These are phyloP conservation scores for Choiromyces venosus DNA, from an alignment of 495 filamentous ascomycete genomes.

Conservation along the genomic window DNA sequence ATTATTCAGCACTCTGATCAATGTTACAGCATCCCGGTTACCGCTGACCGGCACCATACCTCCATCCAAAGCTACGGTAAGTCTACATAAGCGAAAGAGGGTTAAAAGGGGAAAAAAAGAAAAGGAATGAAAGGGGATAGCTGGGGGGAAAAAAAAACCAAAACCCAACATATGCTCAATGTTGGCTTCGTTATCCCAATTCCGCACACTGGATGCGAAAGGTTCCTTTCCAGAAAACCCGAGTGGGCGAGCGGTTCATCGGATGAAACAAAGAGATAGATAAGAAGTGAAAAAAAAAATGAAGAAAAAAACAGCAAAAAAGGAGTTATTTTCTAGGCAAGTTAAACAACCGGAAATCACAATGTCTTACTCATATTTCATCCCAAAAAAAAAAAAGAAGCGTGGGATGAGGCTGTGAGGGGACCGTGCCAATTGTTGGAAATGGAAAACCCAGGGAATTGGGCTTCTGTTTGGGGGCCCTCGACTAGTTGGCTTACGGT, in stretches of 20 bases:
- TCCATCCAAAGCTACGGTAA: neutral
- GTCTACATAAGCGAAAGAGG: neutral
- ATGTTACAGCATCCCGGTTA: too few species aligned
- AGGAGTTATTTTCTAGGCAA: too few species aligned
- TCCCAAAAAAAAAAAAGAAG: neutral
- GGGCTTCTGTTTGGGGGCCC: neutral
- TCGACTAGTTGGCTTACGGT: neutral
- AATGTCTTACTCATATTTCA: too few species aligned
- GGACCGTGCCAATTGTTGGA: slow-evolving; percentile 2
- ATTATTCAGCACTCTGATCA: too few species aligned
- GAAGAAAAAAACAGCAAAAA: too few species aligned
- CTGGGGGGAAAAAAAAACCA: neutral
- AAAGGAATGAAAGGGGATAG: neutral
- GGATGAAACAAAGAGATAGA: slow-evolving; percentile 2
- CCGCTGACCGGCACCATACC: too few species aligned
- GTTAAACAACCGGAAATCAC: too few species aligned
- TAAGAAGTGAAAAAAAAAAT: neutral
- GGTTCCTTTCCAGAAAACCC: neutral
- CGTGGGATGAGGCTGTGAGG: slow-evolving; percentile 1
- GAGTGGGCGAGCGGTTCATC: slow-evolving; percentile 1
- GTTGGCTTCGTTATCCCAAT: slow-evolving; percentile 1
- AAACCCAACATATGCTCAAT: neutral
- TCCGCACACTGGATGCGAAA: neutral
- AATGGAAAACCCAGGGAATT: neutral
- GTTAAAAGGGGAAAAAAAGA: neutral